Percentiles rank a stretch among this genome's conserved stretches.
phyloP scores from a whole-genome alignment of 108 stramenopile genomes.

The Cyclotella cryptica region DNA sequence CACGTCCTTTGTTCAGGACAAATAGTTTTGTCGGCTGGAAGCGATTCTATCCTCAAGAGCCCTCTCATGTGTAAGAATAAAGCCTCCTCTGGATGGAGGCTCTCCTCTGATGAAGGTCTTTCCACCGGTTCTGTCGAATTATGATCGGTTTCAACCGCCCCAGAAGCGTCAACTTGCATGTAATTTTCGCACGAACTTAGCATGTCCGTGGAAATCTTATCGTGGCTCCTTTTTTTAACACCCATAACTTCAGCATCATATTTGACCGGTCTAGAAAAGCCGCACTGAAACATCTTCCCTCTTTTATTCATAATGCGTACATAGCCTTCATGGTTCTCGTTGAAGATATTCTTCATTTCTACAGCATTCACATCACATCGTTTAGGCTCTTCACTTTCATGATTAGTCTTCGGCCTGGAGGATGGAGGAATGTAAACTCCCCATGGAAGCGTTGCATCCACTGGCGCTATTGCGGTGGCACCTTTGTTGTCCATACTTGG shows the following conservation, averaged over 20 bases:
- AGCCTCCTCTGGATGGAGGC: slow-evolving; percentile 85
- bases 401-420: background rate
- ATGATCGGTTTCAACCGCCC: background rate
- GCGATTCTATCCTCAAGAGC: slow-evolving; percentile 50
- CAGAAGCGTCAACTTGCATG: background rate
- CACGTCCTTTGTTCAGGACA: background rate
- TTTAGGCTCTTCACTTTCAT: background rate
- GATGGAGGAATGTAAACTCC: slow-evolving; percentile 36
- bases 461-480: background rate
- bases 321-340: slow-evolving; percentile 27
- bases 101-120: slow-evolving; percentile 40
- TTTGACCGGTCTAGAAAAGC: slow-evolving; percentile 52
- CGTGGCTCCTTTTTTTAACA: slow-evolving; percentile 12
- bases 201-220: slow-evolving; percentile 1
- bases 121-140: slow-evolving; percentile 20
- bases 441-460: slow-evolving; percentile 26
- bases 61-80: slow-evolving; percentile 78
- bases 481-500: background rate
- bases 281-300: slow-evolving; percentile 67
- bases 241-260: background rate
- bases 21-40: background rate
- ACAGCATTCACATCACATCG: background rate
- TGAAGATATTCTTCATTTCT: background rate
- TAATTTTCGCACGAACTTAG: background rate
- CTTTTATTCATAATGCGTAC: slow-evolving; percentile 55